phyloP scores from a whole-genome alignment of 306 rosid genomes.

The Rosa multiflora region DNA sequence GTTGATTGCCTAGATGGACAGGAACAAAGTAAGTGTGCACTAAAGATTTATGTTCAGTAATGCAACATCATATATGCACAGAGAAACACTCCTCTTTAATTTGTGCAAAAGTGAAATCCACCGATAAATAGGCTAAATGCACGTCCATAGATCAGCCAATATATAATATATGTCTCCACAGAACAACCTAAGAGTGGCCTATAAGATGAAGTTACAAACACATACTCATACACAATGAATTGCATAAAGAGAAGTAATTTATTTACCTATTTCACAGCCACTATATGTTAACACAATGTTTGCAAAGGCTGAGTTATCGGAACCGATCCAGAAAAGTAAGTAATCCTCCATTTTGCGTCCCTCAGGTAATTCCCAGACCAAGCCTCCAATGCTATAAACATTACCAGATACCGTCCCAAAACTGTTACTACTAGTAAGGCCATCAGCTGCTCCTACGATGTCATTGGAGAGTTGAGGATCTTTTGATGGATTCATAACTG shows the following conservation, averaged over 20 bases:
- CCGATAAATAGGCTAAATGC: not conserved
- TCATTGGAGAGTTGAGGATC: constrained; percentile 35
- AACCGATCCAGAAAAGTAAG: constrained; percentile 82
- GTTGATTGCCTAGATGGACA: constrained; percentile 3
- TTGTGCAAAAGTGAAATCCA: not conserved
- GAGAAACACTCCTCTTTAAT: not conserved
- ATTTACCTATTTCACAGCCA: constrained; percentile 81
- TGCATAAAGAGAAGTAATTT: not conserved
- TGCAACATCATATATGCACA: not conserved
- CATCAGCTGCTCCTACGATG: constrained; percentile 31
- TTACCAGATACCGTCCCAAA: constrained; percentile 26
- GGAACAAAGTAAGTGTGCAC: not conserved
- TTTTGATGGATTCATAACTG: constrained; percentile 57
- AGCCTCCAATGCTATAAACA: constrained; percentile 63
- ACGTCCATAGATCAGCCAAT: not conserved
- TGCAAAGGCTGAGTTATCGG: constrained; percentile 76
- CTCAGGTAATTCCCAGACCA: constrained; percentile 64
- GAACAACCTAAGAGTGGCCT: too few species aligned
- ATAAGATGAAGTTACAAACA: not conserved
- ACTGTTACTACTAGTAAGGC: constrained; percentile 24
- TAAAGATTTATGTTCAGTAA: not conserved
- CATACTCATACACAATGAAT: not conserved
- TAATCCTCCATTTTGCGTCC: constrained; percentile 70
- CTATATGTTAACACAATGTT: constrained; percentile 78
- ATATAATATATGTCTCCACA: not conserved